A percentile compares a stretch with the other conserved stretches of the same genome.
Conservation (phyloP, 2,329 filamentous ascomycete genomes). For the Helotiales sp. region DNA sequence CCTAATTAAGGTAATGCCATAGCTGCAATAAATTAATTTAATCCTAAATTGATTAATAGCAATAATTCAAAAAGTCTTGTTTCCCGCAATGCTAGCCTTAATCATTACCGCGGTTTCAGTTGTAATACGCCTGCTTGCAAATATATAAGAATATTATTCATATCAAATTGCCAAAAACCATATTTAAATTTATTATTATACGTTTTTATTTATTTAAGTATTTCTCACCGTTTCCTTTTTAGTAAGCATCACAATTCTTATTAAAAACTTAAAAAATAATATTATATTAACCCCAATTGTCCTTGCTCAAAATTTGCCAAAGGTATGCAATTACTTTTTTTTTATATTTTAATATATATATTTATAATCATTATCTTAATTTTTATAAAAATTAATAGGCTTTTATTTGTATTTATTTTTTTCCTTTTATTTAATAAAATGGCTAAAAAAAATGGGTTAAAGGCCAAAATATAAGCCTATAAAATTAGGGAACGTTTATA, state of each 20-base stretch:
- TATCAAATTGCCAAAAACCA: conserved; percentile 37
- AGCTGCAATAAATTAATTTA: conserved; percentile 17
- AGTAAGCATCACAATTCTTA: conserved; percentile 27
- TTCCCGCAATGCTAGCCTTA: conserved; percentile 18
- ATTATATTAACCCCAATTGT: conserved; percentile 23
- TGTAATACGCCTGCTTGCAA: conserved; percentile 20
- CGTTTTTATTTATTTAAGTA: conserved; percentile 71
- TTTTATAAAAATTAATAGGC: conserved; percentile 14
- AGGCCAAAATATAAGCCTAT: conserved; percentile 32
- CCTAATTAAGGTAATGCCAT: conserved; percentile 19
- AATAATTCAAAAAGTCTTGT: conserved; percentile 27
- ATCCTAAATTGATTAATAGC: conserved; percentile 23
- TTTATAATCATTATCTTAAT: conserved; percentile 24
- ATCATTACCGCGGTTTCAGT: conserved; percentile 19
- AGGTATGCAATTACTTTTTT: conserved; percentile 38
- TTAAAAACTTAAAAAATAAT: conserved; percentile 24
- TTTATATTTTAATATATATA: conserved; percentile 33
- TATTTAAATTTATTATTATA: conserved; percentile 72
- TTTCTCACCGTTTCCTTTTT: conserved; percentile 65
- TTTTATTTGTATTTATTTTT: conserved; percentile 23
- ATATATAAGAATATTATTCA: conserved; percentile 35
- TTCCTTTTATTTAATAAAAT: conserved; percentile 31
- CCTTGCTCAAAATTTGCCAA: conserved; percentile 34
- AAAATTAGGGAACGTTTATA: conserved; percentile 31
- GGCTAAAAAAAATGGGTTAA: conserved; percentile 29